Evolutionary conservation across 176 grass and related monocot species (phyloP), one percentile per base, ranked within the genome.

Genomic region (Cocos nucifera): DNA sequence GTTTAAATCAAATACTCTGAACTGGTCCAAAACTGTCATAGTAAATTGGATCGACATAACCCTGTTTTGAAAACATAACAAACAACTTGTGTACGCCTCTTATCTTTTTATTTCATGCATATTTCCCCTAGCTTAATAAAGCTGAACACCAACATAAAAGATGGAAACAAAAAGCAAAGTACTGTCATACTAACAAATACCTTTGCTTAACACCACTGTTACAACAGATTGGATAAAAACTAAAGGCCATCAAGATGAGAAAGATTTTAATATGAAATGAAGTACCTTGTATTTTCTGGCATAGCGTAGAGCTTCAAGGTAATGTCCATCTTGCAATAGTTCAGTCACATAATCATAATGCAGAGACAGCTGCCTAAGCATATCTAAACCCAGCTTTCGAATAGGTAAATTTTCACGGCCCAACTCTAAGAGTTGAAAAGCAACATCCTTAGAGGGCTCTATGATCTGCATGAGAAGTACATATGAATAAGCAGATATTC

Each of bases 261-360:
- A 17, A 27, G 2, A 17, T 7, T 51, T 65, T 16, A 26, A 30
- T 27, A 18, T 6, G 20, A 15, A 3, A 55, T 14, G 17, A 17
- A 55, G 53, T 82, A 97, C 92, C 87, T 85, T 90, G 70, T 97
- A 70, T 79, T 91, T 97, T 71, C 87, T 82, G 16, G 92, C 87
- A 30, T 85, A 97, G 26, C 81, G 81, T 17, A 91, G 64, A 60
- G 93, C 87, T 65, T 91, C 87, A 15, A 97, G 84, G 69, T 88
- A 91, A 73, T 83, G 85, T 20, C 87, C 84, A 29, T 97, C 87
- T 83, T 85, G 84, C 50, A 97, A 35, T 51, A 91, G 65, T 20
- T 62, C 73, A 12, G 78, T 72, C 2, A 97, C 87, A 48, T 82
- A 97, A 69, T 97, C 87, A 30, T 97, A 81, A 81, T 97, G 87